Percentiles rank a stretch among this genome's conserved stretches.
Conservation (phyloP, 2,329 filamentous ascomycete genomes). For the Claviceps citrina region DNA sequence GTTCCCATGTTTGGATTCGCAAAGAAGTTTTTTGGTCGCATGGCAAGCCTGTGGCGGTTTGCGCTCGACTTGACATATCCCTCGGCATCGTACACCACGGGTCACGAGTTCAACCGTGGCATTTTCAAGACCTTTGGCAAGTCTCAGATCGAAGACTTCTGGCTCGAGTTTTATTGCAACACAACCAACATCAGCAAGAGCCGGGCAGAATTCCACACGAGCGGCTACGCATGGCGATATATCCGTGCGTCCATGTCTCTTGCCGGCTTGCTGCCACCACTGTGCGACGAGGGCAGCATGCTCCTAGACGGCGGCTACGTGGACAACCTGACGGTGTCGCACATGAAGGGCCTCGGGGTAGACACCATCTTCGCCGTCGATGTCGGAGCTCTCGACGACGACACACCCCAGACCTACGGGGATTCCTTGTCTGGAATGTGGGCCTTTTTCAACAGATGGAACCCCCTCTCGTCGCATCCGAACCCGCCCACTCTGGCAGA, state of each 20-base stretch:
- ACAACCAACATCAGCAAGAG: conserved; percentile 97
- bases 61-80: conserved; percentile 92
- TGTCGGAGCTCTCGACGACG: conserved; percentile 81
- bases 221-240: conserved; percentile 94
- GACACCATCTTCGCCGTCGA: conserved; percentile 93
- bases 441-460: conserved; percentile 93
- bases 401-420: conserved; percentile 81
- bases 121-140: conserved; percentile 98
- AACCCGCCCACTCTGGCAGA: conserved; percentile 92
- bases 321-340: conserved; percentile 89
- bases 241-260: conserved; percentile 94
- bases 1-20: conserved; percentile 93
- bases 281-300: conserved; percentile 96
- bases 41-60: conserved; percentile 99
- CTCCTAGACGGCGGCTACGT: conserved; percentile 91
- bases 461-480: conserved; percentile 73
- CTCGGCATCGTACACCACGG: conserved; percentile 90
- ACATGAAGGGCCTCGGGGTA: conserved; percentile 90
- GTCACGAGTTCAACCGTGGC: conserved; percentile 95
- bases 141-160: conserved; percentile 96
- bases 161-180: conserved; percentile 98
- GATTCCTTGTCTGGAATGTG: conserved; percentile 91
- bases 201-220: conserved; percentile 81
- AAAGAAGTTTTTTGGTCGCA: conserved; percentile 96
- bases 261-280: conserved; percentile 76